Evolutionary conservation across 257 asterid genomes (phyloP).

Genomic region (Fraxinus anomala): DNA sequence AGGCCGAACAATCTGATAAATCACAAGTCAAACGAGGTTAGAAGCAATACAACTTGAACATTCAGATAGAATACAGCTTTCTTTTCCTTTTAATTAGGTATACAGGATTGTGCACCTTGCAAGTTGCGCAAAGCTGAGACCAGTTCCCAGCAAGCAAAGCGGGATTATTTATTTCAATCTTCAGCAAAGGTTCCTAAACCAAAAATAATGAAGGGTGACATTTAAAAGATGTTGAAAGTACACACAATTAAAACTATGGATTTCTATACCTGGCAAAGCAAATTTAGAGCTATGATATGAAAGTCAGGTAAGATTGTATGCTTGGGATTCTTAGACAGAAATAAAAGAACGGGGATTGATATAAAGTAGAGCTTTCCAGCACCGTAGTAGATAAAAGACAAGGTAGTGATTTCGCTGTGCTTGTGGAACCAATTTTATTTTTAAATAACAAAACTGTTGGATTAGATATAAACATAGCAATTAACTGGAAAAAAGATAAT

Average conservation of each 20-base stretch:
- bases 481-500: conserved; percentile 4
- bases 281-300: conserved; percentile 16
- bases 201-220: conserved; percentile 22
- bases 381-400: not conserved
- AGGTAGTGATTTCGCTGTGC: not conserved
- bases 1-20: conserved; percentile 89
- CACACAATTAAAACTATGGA: not conserved
- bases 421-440: not conserved
- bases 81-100: conserved; percentile 8
- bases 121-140: conserved; percentile 98
- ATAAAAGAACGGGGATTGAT: not conserved
- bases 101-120: conserved; percentile 66
- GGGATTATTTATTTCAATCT: conserved; percentile 77
- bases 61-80: conserved; percentile 7
- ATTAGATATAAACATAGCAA: not conserved
- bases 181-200: conserved; percentile 84
- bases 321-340: not conserved
- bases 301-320: conserved; percentile 4
- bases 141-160: conserved; percentile 93
- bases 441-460: conserved; percentile 1
- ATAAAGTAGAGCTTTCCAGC: not conserved
- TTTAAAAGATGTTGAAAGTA: not conserved
- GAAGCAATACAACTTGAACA: conserved; percentile 17
- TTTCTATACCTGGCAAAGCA: not conserved
- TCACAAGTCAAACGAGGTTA: conserved; percentile 25